phyloP scores from a whole-genome alignment of 1,139 yeast species.

The Yamadazyma conglobata region DNA sequence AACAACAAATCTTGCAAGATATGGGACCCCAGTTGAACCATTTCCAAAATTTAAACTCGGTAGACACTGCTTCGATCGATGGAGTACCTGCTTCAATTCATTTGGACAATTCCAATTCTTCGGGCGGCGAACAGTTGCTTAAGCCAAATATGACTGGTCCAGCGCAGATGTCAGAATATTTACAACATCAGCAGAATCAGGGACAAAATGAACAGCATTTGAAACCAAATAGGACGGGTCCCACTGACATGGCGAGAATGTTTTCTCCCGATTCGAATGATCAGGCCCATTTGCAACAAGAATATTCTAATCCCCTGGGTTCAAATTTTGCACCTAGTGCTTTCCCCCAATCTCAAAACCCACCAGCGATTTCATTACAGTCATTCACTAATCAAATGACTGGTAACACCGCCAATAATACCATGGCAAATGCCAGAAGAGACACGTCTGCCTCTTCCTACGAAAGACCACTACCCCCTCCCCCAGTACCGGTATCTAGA shows the following conservation, averaged over 20 bases:
- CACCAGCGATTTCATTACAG: constrained; percentile 35
- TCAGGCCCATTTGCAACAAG: constrained; percentile 3
- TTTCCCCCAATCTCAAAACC: constrained; percentile 2
- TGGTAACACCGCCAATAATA: constrained; percentile 38
- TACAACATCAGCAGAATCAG: constrained; percentile 9
- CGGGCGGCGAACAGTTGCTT: constrained; percentile 39
- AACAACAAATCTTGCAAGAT: constrained; percentile 58
- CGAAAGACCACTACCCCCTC: constrained; percentile 34
- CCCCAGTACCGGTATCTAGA: constrained; percentile 36
- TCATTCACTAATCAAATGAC: constrained; percentile 47
- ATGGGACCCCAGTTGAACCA: constrained; percentile 66
- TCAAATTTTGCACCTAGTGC: constrained; percentile 1
- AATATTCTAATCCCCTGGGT: constrained; percentile 1
- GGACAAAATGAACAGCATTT: constrained; percentile 11
- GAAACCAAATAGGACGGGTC: constrained; percentile 33
- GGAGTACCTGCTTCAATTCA: constrained; percentile 55
- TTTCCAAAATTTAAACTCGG: constrained; percentile 58
- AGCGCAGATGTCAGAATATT: constrained; percentile 38
- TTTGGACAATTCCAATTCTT: constrained; percentile 40
- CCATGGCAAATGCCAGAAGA: constrained; percentile 30
- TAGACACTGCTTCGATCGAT: constrained; percentile 61
- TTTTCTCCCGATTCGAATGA: constrained; percentile 11
- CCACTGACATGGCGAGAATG: constrained; percentile 18
- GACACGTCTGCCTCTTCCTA: constrained; percentile 21
- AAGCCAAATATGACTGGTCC: constrained; percentile 61